Conservation (phyloP, 176 grass and related monocot genomes). For the Tillandsia leiboldiana region DNA sequence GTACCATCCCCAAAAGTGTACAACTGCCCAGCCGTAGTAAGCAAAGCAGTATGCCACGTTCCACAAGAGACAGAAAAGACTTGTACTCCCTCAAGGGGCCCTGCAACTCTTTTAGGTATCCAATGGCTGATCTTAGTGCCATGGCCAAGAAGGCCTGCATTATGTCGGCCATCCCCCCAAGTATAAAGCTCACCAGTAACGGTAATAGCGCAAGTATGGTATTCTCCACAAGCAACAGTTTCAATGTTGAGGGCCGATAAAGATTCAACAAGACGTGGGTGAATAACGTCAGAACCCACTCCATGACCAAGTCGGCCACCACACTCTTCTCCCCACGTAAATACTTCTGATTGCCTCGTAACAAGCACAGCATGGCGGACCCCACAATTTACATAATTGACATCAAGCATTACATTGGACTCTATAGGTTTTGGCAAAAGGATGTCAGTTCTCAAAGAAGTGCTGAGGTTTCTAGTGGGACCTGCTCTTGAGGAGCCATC, state of each 20-base stretch:
- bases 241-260: slow-evolving; percentile 59
- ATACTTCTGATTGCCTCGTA: slow-evolving; percentile 80
- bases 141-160: slow-evolving; percentile 90
- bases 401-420: slow-evolving; percentile 95
- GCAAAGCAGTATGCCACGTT: slow-evolving; percentile 88
- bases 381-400: slow-evolving; percentile 73
- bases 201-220: slow-evolving; percentile 88
- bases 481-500: slow-evolving; percentile 24
- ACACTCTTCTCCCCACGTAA: slow-evolving; percentile 95
- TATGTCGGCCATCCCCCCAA: slow-evolving; percentile 93
- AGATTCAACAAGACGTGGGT: slow-evolving; percentile 73
- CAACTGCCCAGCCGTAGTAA: slow-evolving; percentile 60
- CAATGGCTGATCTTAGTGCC: slow-evolving; percentile 85
- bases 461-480: slow-evolving; percentile 21
- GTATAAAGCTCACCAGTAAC: slow-evolving; percentile 80
- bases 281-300: slow-evolving; percentile 45
- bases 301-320: slow-evolving; percentile 81
- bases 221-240: slow-evolving; percentile 78
- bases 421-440: slow-evolving; percentile 87
- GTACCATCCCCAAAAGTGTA: slow-evolving; percentile 97
- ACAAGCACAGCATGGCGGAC: slow-evolving; percentile 79
- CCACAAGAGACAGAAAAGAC: slow-evolving; percentile 82
- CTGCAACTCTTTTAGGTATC: slow-evolving; percentile 93
- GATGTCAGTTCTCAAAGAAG: slow-evolving; percentile 41
- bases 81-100: slow-evolving; percentile 72